Base-by-base conservation (phyloP, 495 filamentous ascomycete species). In the Podospora fimiseda region DNA sequence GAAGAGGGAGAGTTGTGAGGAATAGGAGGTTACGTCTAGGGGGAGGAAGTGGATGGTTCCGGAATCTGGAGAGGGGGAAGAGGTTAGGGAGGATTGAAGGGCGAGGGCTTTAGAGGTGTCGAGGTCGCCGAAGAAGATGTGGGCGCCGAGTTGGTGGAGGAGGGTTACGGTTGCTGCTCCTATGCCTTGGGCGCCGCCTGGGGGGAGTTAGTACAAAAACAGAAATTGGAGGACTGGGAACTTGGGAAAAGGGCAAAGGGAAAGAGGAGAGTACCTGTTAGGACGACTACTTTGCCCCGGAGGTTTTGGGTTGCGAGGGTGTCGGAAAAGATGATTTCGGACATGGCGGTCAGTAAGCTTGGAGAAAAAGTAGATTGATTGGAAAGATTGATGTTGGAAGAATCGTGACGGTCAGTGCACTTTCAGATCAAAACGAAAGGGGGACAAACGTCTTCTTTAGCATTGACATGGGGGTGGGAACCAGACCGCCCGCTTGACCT, bases 121-220 rank as follows among this genome's bases (percentile, higher is more conserved):
- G 52, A 48, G 45, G 58, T 66, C 63, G 2, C 61, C 61, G 36
- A 64, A 60, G 48, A 62, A 58, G 41, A 64, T 59, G 41, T 60
- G 54, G 1, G 63, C 51, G 0, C 63, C 61, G 1, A 43, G 19
- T 0, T 11, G n/a, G 39, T 58, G 44, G 14, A 63, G 53, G 9
- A 56, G 44, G 4, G 16, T 22, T 1, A 66, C 61, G 7, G 59
- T 58, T 22, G 61, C 60, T 9, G 61, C 63, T 13, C 63, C 63
- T n/a, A 66, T 66, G n/a, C 63, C 63, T 45, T 59, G 59, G 3
- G 61, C 55, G 18, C 61, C 60, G 37, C 62, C 62, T 65, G 39
- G n/a, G n/a, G n/a, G n/a, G n/a, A n/a, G n/a, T n/a, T n/a, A n/a
- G n/a, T n/a, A n/a, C n/a, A n/a, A n/a, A n/a, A n/a, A n/a, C n/a